phyloP scores from a whole-genome alignment of 139 green algal species.

The Chlorella sp. region DNA sequence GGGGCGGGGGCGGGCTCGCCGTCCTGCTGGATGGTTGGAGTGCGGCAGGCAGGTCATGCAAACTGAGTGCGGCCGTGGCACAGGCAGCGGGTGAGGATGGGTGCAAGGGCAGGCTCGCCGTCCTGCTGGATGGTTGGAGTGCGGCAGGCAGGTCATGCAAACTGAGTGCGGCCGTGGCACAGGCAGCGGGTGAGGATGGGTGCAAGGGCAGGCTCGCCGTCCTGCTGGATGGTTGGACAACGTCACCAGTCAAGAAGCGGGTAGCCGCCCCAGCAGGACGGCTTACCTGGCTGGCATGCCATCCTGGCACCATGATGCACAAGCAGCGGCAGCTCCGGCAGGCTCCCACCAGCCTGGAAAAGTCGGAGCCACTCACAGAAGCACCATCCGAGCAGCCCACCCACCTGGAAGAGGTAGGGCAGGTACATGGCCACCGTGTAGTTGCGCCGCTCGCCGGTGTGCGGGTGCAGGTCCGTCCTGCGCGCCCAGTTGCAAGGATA shows the following conservation, averaged over 20 bases:
- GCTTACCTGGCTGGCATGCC: too few relatives aligned
- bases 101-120: background rate
- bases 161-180: too few relatives aligned
- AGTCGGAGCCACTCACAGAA: too few relatives aligned
- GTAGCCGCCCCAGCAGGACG: too few relatives aligned
- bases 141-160: background rate
- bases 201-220: background rate
- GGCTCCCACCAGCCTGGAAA: too few relatives aligned
- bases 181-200: background rate
- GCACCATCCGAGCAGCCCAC: too few relatives aligned
- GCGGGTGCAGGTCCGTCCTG: slow-evolving; percentile 11
- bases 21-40: background rate
- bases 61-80: background rate
- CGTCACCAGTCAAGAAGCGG: too few relatives aligned
- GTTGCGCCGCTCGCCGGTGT: background rate
- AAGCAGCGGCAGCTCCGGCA: too few relatives aligned
- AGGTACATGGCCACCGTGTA: slow-evolving; percentile 8
- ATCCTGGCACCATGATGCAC: too few relatives aligned
- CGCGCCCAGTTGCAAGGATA: too few relatives aligned
- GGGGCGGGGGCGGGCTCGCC: slow-evolving; percentile 2
- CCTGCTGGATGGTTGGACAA: background rate
- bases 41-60: background rate
- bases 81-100: background rate
- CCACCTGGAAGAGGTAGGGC: slow-evolving; percentile 21
- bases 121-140: background rate